A percentile compares a stretch with the other conserved stretches of the same genome.
Conservation (phyloP, 108 stramenopile genomes). For the Mediolabrus comicus region DNA sequence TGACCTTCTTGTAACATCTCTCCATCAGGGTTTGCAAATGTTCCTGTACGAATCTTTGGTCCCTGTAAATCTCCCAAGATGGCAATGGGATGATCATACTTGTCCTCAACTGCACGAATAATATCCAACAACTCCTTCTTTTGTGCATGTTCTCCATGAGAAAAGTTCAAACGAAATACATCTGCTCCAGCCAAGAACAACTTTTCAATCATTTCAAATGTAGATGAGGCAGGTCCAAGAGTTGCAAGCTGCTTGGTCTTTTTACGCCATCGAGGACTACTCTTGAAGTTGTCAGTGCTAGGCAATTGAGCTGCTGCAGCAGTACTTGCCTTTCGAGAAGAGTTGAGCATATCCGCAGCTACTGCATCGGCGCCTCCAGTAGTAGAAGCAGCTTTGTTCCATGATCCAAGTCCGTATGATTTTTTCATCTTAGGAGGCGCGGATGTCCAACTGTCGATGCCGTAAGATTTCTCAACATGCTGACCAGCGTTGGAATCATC, state of each 20-base stretch:
- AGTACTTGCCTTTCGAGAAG: background rate
- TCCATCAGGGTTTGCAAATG: constrained; percentile 77
- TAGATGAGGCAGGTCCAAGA: constrained; percentile 87
- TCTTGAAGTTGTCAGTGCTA: constrained; percentile 30
- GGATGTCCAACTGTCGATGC: no score
- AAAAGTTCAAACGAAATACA: constrained; percentile 95
- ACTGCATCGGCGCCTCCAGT: background rate
- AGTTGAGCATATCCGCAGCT: background rate
- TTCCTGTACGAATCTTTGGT: constrained; percentile 93
- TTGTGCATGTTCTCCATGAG: constrained; percentile 93
- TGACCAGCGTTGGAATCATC: no score
- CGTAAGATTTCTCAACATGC: no score
- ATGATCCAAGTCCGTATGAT: no score
- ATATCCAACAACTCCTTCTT: constrained; percentile 87
- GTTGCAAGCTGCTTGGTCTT: constrained; percentile 92
- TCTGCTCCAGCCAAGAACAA: constrained; percentile 94
- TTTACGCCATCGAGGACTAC: constrained; percentile 76
- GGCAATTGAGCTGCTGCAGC: constrained; percentile 1
- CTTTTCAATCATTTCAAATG: constrained; percentile 90
- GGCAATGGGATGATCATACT: constrained; percentile 94
- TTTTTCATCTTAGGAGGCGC: no score
- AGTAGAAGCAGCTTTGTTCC: no score
- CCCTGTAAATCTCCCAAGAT: constrained; percentile 95
- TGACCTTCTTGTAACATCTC: constrained; percentile 77
- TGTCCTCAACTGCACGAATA: constrained; percentile 84